Evolutionary conservation across 2,329 filamentous ascomycete species (phyloP), one percentile per base, ranked within the genome.

Genomic region (Saccharata proteae): DNA sequence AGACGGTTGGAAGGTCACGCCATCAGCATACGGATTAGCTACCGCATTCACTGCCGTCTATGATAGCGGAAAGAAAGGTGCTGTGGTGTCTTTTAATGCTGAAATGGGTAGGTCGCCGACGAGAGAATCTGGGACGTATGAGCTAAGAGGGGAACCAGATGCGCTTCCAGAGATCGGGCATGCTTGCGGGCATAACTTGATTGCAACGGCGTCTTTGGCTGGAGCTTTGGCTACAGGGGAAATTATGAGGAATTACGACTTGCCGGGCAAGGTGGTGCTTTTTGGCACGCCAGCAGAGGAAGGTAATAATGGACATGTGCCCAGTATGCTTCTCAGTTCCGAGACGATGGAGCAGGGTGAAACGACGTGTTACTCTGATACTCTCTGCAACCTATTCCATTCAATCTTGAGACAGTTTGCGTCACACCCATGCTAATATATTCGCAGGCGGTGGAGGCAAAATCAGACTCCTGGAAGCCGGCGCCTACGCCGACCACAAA

Each of bases 31-130:
- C 39, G 61, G 58, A 6, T 55, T 72, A 38, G 51, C 55, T 19
- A 72, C 67, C 2, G 67, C 67, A 9, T 71, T 68, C 55, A 56
- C 62, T 16, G 67, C 66, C 4, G 59, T 62, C 1, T 68, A 54
- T 35, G 59, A 66, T 34, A 64, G 52, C 30, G 58, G 61, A 8
- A 57, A 43, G 30, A 47, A 53, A n/a, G 65, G 65, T 0, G 63
- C 64, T 3, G 58, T 54, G 0, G 56, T 64, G 7, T 58, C 54
- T 10, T 64, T 64, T 35, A 61, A 62, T 34, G 55, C 52, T 1
- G 58, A 62, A 35, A 46, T 48, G 44, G 45, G 45, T 46, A 32
- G 10, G 37, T 24, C 11, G 4, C 14, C 3, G 23, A 25, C 16
- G n/a, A 24, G 21, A 10, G 11, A 9, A 6, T 2, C 3, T 9